Evolutionary conservation across 108 stramenopile species (phyloP), one percentile per base, ranked within the genome.

Genomic region (Cyclostephanos tholiformis): DNA sequence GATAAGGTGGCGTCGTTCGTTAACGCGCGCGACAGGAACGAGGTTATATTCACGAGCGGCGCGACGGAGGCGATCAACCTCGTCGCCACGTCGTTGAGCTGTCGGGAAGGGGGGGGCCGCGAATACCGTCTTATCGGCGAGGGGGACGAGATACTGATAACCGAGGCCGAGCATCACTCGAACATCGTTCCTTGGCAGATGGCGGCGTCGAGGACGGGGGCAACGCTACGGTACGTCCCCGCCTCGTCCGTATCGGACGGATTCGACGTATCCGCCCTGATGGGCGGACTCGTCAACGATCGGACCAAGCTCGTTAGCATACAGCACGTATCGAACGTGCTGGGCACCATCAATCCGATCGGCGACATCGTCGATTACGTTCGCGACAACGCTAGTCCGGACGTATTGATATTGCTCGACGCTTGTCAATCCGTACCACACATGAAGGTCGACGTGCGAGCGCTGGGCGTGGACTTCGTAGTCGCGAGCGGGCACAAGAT

Each of bases 401-500:
- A 92, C 23, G 91, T 91, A 4, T 74, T 79, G 32, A 87, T 97
- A 36, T 63, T 97, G 23, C 71, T 98, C 57, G 98, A 98, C 79
- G 98, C 96, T 14, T 97, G 98, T 62, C 98, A 98, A 85, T 91
- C 93, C 27, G 75, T 98, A 13, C 97, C 97, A 0, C 97, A 99
- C 68, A 87, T 93, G 78, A 69, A 67, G 1, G 92, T 99, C 16
- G 88, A 98, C 69, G 96, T 98, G 2, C 89, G 89, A 77, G 78
- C 79, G 19, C 72, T 96, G 16, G 92, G 90, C n/a, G 89, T 95
- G 19, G 99, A 99, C 79, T 97, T 98, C 72, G 55, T 99, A 35
- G 97, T 96, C 19, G 83, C 95, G 14, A 97, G 97, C 22, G 98
- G 98, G 17, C 99, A 99, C 77, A 99, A 99, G 86, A 96, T 97